Base-by-base conservation (phyloP, 371 early-diverging fungal genomes). In the Mortierella sp. region DNA sequence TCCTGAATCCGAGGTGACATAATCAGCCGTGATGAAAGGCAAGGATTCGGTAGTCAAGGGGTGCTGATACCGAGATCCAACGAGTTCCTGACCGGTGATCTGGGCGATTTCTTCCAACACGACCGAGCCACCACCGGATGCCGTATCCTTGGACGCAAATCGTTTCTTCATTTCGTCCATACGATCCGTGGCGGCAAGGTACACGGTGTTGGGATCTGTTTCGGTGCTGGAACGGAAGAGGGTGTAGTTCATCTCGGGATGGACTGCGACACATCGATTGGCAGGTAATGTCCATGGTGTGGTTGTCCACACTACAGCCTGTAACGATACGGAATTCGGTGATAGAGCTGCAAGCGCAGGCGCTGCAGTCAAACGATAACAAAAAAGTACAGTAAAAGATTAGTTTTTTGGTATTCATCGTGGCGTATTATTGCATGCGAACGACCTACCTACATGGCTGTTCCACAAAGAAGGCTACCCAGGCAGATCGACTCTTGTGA, bases 201-300 rank as follows among this genome's bases (percentile, higher is more conserved):
- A 84, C 21, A 50, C 59, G 0, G 57, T 57, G 2, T 60, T 56
- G 28, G 59, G 49, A 11, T 60, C 68, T 3, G 41, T 14, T 11
- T 51, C 21, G n/a, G 44, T 43, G 43, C 24, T 60, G 31, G 60
- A 42, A 21, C 43, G 43, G 61, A 90, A 81, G 1, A 92, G 48
- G 0, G 80, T 83, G 64, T 97, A 97, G 1, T 72, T 78, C 34
- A 95, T 69, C 0, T 87, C 84, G 4, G 87, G 87, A 62, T 94
- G 86, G 3, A 97, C 89, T 3, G 90, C 84, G 34, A 95, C 83
- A 6, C 93, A 96, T 55, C 82, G 79, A 76, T 97, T 96, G 14
- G 96, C 89, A 0, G 96, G 95, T 14, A 97, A 79, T 1, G 97
- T 96, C 96, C 96, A 97, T 2, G 98, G 97, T 0, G 98, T 97